Base-by-base conservation (phyloP, 306 rosid genomes). In the Argentina anserina region DNA sequence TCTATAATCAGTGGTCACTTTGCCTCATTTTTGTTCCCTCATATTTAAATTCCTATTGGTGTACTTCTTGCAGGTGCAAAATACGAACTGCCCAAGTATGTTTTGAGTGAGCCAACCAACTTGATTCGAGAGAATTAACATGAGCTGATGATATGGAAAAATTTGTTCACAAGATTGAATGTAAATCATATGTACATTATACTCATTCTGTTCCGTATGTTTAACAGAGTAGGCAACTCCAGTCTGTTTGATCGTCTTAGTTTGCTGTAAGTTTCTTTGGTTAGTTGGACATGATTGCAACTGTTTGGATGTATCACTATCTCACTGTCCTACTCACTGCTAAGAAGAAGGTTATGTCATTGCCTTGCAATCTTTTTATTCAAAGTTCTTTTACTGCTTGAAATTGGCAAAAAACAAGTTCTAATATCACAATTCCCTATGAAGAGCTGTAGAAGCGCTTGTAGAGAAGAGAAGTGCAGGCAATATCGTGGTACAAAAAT, bases 41-140 rank as follows among this genome's bases (percentile, higher is more conserved):
- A 31, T 17, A n/a, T 26, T 66, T 33, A 7, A 15, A 74, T 6
- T 14, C 36, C 52, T 18, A 53, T 47, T 47, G 45, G 33, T 43
- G 26, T n/a, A 23, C 59, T 69, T 74, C 25, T 81, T 76, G 83
- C 91, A 95, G 99, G 99, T 34, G 97, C 97, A 5, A 91, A 91
- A 86, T 95, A 95, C 50, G 99, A 95, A 67, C 87, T 95, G 47
- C 99, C 99, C 28, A 95, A 90, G 88, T 91, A 95, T 67, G 99
- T 95, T 70, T 82, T 95, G 93, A 95, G 97, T 45, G 99, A 95
- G 84, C 99, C 99, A 41, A 90, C 97, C 80, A 95, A 95, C 91
- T 68, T 91, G 89, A 95, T 95, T 75, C 90, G 72, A 39, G 97
- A 95, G 56, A 74, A 73, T 82, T 88, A 72, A 85, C 72, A 72